Evolutionary conservation across 2,329 filamentous ascomycete species (phyloP), one percentile per base, ranked within the genome.

Genomic region (Phoma sp.): DNA sequence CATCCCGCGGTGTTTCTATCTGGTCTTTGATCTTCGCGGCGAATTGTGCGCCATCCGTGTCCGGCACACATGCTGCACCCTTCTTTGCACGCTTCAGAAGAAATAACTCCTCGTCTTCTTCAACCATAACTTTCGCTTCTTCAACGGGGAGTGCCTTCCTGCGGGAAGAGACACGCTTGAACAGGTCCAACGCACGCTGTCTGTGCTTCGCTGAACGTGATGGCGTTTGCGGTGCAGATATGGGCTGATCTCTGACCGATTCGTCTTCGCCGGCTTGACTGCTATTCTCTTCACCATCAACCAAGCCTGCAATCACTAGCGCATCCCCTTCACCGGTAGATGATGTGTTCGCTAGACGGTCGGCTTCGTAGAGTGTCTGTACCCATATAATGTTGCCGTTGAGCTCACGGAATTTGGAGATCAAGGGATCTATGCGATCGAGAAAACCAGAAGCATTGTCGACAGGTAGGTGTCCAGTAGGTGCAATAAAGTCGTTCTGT

Each of bases 401-500:
- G 37, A 69, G 81, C 42, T 83, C 79, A 59, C 93, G 90, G 67
- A 98, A 96, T 13, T 83, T 83, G 9, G 83, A 82, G 37, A 88
- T 86, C 2, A 98, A 79, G 6, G 82, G 75, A 18, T 86, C 78
- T 37, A 92, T 83, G 25, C 84, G 85, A 35, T 88, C 81, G 39
- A 95, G 73, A 58, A 93, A 90, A 8, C 85, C 84, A 4, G 82
- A 75, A 3, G 86, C 85, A 38, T 85, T 82, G 32, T 79, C 78
- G 45, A 93, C 84, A 10, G 86, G 83, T 18, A 97, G 76, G 24
- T 86, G 83, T 49, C 90, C 89, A 45, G 85, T 81, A 1, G 84
- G 77, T 6, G 85, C 81, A 53, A 96, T 78, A 67, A 98, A 96
- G 72, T 97, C 93, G 66, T 96, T 91, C 70, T 98, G 95, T 32